Evolutionary conservation across 306 rosid genomes (phyloP), one percentile per base, ranked within the genome.

Genomic region (Cicer chorassanicum): DNA sequence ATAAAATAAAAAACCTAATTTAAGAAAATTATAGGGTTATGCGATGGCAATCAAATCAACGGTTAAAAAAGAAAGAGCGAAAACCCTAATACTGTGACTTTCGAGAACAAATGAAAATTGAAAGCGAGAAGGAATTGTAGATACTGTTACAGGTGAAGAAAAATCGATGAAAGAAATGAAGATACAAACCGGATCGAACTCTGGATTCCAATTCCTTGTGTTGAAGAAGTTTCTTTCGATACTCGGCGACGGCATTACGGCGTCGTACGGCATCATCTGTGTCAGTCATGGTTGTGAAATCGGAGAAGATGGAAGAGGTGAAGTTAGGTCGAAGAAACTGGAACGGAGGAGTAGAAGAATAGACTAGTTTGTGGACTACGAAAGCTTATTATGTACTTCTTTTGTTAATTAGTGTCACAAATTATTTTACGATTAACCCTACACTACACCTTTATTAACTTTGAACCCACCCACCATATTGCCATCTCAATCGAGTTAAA

Each of bases 161-260:
- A 64, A 73, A 60, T 21, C 18, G 65, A 76, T 11, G 63, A 49
- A 49, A 61, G 65, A 51, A 77, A 73, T 2, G 0, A 14, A 57
- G 72, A 62, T 68, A 78, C 89, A 5, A 77, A 94, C 99, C 93
- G 57, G 96, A 79, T 83, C 97, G 95, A 4, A 90, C 96, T 75
- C 93, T 79, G 74, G 96, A 83, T 18, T 94, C 97, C 68, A 92
- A 80, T 83, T 94, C 99, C 77, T 92, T 94, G 84, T 92, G 96
- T 80, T 86, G 93, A 63, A 92, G 96, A 55, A 92, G 90, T 73
- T 88, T 87, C 85, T 90, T 92, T 15, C 93, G 92, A 79, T 92
- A 92, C 1, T 90, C 95, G 4, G 87, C 81, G 46, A 83, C 85
- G 9, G 85, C 91, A 3, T 34, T 86, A 55, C 91, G 96, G 75